Base-by-base conservation (phyloP, 2,329 filamentous ascomycete genomes). In the Chaetomium olivaceum region DNA sequence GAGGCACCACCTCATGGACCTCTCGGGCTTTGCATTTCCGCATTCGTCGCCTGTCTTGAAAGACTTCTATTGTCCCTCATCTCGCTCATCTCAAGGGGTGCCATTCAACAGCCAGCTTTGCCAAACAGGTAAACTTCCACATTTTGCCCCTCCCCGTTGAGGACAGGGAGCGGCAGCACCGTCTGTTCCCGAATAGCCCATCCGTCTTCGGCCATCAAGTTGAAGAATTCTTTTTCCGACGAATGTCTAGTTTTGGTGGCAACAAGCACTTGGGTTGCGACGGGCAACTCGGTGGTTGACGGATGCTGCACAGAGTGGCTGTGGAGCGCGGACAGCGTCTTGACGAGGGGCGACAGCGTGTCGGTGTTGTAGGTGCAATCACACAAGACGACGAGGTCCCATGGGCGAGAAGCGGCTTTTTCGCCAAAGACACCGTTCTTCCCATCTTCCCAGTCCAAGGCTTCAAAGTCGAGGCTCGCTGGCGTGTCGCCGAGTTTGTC, bases 311-410 rank as follows among this genome's bases (percentile, higher is more conserved):
- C 63, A 3, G 73, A 72, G 1, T 68, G 71, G 2, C 66, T 62
- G 67, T 85, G 82, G 12, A 87, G 72, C 1, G 81, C 79, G 1
- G 80, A 81, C 43, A 87, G 74, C 0, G 85, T 87, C 60, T 79
- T 79, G 4, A 87, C 81, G 25, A 88, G 77, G 2, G 82, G 79
- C 1, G 83, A 80, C 29, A 87, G 75, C 68, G 80, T 82, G 72
- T 87, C 85, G 61, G 80, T 81, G 67, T 87, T 87, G 77, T 87
- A 87, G 0, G 85, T 87, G 78, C 85, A 87, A 73, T 88, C 85
- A 72, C 84, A 86, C 25, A 87, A 76, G 61, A 86, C 77, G 56
- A 86, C 71, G 5, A 87, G 74, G 65, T 87, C 81, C 84, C 84
- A 87, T 2, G 73, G 66, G 2, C 74, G 75, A 0, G 77, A 74